phyloP scores from a whole-genome alignment of 352 stramenopile genomes.

The Phytophthora agathidicida region DNA sequence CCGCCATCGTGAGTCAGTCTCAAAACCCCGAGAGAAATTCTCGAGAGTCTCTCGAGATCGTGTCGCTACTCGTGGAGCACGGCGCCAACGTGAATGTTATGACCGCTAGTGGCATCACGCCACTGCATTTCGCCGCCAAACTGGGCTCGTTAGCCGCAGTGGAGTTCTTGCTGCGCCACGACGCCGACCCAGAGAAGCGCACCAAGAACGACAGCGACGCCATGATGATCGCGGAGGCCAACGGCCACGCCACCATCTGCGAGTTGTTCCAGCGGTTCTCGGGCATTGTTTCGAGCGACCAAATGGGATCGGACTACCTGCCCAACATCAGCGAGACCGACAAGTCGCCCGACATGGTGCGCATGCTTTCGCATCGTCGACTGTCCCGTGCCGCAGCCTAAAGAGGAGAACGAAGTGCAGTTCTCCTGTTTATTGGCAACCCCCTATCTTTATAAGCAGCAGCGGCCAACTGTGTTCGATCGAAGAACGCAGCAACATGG shows the following conservation, averaged over 20 bases:
- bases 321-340: constrained; percentile 39
- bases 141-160: constrained; percentile 63
- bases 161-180: constrained; percentile 67
- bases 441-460: constrained; percentile 27
- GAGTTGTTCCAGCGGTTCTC: constrained; percentile 67
- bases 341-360: constrained; percentile 49
- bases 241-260: constrained; percentile 69
- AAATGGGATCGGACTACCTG: constrained; percentile 30
- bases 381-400: constrained; percentile 22
- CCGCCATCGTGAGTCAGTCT: constrained; percentile 69
- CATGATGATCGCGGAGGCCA: constrained; percentile 73
- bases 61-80: constrained; percentile 64
- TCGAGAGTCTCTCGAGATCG: no score
- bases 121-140: constrained; percentile 79
- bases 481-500: constrained; percentile 19
- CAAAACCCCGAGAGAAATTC: no score
- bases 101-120: constrained; percentile 74
- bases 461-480: constrained; percentile 16
- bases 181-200: constrained; percentile 67
- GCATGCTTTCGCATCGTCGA: constrained; percentile 41
- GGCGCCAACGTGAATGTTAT: constrained; percentile 75
- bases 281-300: constrained; percentile 24
- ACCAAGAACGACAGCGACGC: constrained; percentile 83
- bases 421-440: neutral
- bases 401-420: constrained; percentile 6